Percentiles rank a stretch among this genome's conserved stretches.
Evolutionary conservation across 2,329 filamentous ascomycete genomes (phyloP).

Genomic region (Plectosphaerella sp.): DNA sequence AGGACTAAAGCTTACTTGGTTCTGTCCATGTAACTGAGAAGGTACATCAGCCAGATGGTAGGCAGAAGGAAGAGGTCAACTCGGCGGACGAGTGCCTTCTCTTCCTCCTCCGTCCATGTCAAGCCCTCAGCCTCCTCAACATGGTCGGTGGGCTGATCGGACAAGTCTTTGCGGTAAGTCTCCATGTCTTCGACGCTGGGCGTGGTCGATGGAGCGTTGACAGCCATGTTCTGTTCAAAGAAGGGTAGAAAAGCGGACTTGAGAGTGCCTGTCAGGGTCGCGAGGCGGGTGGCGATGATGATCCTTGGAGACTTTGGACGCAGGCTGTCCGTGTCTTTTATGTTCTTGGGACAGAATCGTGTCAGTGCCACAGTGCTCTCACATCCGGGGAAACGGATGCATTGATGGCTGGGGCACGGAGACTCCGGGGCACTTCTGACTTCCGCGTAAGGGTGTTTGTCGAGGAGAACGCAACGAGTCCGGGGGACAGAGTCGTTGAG

Average conservation of each 20-base stretch:
- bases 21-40: constrained; percentile 55
- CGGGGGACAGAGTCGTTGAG: constrained; percentile 17
- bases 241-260: too few relatives aligned
- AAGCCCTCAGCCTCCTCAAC: neutral
- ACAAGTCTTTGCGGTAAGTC: neutral
- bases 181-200: constrained; percentile 2
- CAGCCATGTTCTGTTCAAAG: too few relatives aligned
- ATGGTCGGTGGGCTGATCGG: neutral
- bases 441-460: too few relatives aligned
- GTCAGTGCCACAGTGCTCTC: too few relatives aligned
- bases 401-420: neutral
- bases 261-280: too few relatives aligned
- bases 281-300: too few relatives aligned
- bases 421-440: too few relatives aligned
- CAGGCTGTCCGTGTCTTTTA: too few relatives aligned
- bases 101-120: constrained; percentile 16
- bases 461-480: constrained; percentile 1
- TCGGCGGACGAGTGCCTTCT: constrained; percentile 27
- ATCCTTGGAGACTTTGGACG: too few relatives aligned
- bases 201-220: neutral
- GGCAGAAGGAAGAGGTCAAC: constrained; percentile 36
- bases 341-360: too few relatives aligned
- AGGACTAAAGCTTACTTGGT: constrained; percentile 22
- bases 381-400: neutral
- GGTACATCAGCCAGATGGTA: constrained; percentile 50